These are phyloP conservation scores for Microcera coccophila DNA, from an alignment of 2,329 filamentous ascomycete species.

Conservation along the genomic window DNA sequence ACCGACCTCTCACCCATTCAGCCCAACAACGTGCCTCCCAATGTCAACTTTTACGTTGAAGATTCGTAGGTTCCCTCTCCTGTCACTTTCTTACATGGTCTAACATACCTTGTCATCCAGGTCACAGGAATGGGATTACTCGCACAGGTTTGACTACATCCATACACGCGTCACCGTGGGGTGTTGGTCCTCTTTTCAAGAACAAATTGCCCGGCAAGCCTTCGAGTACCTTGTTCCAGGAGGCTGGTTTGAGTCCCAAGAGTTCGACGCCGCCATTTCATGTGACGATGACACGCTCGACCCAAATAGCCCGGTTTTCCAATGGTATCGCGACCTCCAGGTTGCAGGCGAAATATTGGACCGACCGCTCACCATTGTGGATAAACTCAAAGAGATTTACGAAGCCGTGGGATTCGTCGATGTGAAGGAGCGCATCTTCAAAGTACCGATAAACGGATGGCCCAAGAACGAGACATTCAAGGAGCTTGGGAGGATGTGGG, in stretches of 20 bases:
- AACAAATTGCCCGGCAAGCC: conserved; percentile 49
- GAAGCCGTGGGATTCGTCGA: conserved; percentile 53
- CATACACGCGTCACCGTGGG: conserved; percentile 49
- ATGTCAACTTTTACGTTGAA: conserved; percentile 71
- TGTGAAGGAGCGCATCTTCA: conserved; percentile 49
- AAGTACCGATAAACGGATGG: conserved; percentile 54
- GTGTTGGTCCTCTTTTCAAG: conserved; percentile 47
- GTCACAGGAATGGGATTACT: conserved; percentile 53
- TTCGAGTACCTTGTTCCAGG: conserved; percentile 48
- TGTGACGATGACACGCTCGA: conserved; percentile 46
- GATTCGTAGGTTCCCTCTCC: conserved; percentile 46
- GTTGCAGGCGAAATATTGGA: conserved; percentile 35
- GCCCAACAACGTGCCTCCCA: conserved; percentile 62
- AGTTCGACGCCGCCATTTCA: conserved; percentile 36
- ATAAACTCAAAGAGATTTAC: conserved; percentile 35
- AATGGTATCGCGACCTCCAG: conserved; percentile 40
- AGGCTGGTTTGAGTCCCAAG: conserved; percentile 54
- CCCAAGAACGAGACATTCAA: conserved; percentile 43
- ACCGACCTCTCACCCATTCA: conserved; percentile 68
- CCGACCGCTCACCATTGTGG: conserved; percentile 36
- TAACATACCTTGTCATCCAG: background rate
- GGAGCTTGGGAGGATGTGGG: conserved; percentile 44
- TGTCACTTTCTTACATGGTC: background rate
- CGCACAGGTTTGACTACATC: conserved; percentile 53
- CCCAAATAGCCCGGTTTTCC: conserved; percentile 34